phyloP scores from a whole-genome alignment of 2,329 filamentous ascomycete genomes.

The Microdochium bolleyi region DNA sequence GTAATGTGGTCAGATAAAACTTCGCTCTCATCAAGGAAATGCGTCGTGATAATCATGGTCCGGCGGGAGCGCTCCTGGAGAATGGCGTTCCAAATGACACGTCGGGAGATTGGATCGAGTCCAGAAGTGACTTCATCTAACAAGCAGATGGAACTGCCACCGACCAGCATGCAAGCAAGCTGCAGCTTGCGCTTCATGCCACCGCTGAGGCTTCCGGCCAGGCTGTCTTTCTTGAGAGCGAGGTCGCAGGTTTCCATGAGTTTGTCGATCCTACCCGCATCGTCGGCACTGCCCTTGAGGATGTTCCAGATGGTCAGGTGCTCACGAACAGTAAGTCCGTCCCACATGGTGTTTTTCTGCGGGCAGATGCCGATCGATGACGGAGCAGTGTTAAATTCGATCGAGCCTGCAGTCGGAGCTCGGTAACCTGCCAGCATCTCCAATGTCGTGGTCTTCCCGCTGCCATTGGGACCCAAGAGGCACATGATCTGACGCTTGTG shows the following conservation, averaged over 20 bases:
- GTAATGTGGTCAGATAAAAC: slow-evolving; percentile 16
- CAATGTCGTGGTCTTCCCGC: slow-evolving; percentile 63
- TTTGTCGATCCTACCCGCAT: slow-evolving; percentile 35
- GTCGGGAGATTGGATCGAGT: slow-evolving; percentile 60
- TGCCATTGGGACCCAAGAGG: slow-evolving; percentile 61
- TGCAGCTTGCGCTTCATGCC: slow-evolving; percentile 73
- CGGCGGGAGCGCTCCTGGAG: slow-evolving; percentile 14
- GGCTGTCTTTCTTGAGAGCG: slow-evolving; percentile 51
- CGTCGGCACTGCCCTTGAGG: slow-evolving; percentile 48
- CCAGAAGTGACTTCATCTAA: slow-evolving; percentile 70
- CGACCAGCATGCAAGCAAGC: slow-evolving; percentile 71
- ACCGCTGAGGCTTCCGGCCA: slow-evolving; percentile 59
- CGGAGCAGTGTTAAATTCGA: slow-evolving; percentile 44
- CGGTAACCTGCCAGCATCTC: slow-evolving; percentile 60
- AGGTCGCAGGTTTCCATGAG: slow-evolving; percentile 59
- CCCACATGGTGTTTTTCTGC: slow-evolving; percentile 72
- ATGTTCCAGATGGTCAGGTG: slow-evolving; percentile 64
- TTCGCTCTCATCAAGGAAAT: slow-evolving; percentile 19
- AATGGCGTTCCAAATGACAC: slow-evolving; percentile 19
- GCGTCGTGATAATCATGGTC: slow-evolving; percentile 16
- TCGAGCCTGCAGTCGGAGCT: slow-evolving; percentile 49
- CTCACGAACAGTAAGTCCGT: slow-evolving; percentile 62
- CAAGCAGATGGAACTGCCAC: slow-evolving; percentile 63
- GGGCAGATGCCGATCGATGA: slow-evolving; percentile 56
- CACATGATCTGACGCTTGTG: slow-evolving; percentile 56